phyloP scores from a whole-genome alignment of 2,329 filamentous ascomycete species.

The Fusarium chuoi region DNA sequence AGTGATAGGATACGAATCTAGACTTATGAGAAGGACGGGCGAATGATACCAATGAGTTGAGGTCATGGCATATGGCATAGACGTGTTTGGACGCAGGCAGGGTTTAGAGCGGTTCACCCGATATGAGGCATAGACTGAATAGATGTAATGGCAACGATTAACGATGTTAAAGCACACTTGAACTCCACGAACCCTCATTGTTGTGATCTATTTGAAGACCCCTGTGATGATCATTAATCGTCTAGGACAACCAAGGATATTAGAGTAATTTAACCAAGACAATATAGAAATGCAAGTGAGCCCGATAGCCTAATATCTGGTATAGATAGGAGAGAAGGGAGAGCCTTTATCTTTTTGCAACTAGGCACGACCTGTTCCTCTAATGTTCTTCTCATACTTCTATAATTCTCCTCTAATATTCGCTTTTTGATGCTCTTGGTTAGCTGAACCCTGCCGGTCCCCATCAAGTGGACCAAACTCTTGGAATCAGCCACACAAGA shows the following conservation, averaged over 20 bases:
- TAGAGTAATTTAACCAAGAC: constrained; percentile 9
- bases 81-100: neutral
- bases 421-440: neutral
- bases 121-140: constrained; percentile 18
- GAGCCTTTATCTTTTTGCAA: neutral
- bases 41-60: constrained; percentile 30
- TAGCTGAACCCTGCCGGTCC: constrained; percentile 30
- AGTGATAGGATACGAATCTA: neutral
- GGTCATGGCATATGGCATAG: constrained; percentile 13
- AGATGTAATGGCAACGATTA: constrained; percentile 9
- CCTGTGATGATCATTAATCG: neutral
- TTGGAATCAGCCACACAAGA: constrained; percentile 17
- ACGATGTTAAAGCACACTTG: neutral
- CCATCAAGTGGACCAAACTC: constrained; percentile 21
- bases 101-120: constrained; percentile 8
- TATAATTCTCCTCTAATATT: neutral
- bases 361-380: neutral
- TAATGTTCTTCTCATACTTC: neutral
- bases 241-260: neutral
- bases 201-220: neutral
- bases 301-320: neutral
- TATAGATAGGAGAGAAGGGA: neutral
- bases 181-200: neutral
- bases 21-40: neutral
- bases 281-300: neutral